These are phyloP conservation scores for Lasiosphaeris hirsuta DNA, from an alignment of 495 filamentous ascomycete genomes.

Conservation along the genomic window DNA sequence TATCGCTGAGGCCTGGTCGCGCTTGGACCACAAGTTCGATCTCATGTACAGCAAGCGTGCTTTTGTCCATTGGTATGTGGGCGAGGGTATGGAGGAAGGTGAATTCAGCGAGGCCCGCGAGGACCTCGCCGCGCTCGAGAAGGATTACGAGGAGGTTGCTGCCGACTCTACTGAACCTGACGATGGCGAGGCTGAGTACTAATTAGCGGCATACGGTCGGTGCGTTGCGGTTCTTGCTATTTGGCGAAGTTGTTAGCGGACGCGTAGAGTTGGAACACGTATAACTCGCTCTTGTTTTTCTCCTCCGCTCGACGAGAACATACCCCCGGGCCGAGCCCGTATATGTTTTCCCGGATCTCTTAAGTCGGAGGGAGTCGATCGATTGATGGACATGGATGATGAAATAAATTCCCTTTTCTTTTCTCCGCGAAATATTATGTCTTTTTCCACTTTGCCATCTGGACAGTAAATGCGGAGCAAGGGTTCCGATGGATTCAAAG, in stretches of 20 bases:
- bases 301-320: conserved; percentile 5
- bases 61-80: conserved; percentile 94
- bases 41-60: conserved; percentile 96
- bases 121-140: conserved; percentile 84
- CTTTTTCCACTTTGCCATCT: background rate
- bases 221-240: conserved; percentile 3
- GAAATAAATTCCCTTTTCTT: conserved; percentile 1
- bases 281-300: conserved; percentile 5
- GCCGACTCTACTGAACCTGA: conserved; percentile 64
- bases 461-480: background rate
- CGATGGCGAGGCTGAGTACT: conserved; percentile 70
- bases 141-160: conserved; percentile 91
- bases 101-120: conserved; percentile 90
- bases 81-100: conserved; percentile 94
- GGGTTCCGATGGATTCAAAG: background rate
- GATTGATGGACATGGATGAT: conserved; percentile 3
- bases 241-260: conserved; percentile 7
- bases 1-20: conserved; percentile 86
- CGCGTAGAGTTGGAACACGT: conserved; percentile 6
- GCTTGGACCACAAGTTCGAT: conserved; percentile 90
- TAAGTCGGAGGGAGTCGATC: background rate
- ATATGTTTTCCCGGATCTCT: background rate
- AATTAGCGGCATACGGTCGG: conserved; percentile 26
- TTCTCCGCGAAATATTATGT: background rate
- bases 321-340: conserved; percentile 7